Evolutionary conservation across 202 grass and related monocot genomes (phyloP).

Genomic region (Carex arenaria): DNA sequence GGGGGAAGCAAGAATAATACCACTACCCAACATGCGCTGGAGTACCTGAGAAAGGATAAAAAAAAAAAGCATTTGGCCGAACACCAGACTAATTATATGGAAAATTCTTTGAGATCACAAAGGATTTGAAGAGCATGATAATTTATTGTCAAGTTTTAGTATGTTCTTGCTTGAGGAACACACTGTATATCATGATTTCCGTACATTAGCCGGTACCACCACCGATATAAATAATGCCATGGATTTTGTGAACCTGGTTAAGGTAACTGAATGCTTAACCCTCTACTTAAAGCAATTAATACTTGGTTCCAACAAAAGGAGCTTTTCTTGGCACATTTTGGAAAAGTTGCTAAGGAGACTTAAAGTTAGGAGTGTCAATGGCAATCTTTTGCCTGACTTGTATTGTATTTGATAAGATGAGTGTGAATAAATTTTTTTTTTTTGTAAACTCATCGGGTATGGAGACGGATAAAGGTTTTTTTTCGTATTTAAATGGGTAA

Average conservation of each 20-base stretch:
- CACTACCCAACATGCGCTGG: slow-evolving; percentile 33
- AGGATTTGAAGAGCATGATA: slow-evolving; percentile 41
- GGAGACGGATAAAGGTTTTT: too few relatives aligned
- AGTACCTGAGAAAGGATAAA: slow-evolving; percentile 35
- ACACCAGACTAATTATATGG: slow-evolving; percentile 23
- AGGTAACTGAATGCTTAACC: slow-evolving; percentile 36
- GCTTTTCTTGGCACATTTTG: too few relatives aligned
- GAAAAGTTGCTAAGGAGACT: too few relatives aligned
- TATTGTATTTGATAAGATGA: too few relatives aligned
- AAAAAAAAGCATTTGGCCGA: slow-evolving; percentile 29
- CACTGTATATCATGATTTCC: slow-evolving; percentile 56
- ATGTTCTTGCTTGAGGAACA: slow-evolving; percentile 88
- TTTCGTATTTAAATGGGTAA: too few relatives aligned
- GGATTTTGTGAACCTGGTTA: slow-evolving; percentile 88
- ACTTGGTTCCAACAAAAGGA: not conserved
- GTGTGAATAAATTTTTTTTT: too few relatives aligned
- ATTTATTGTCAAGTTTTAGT: slow-evolving; percentile 89
- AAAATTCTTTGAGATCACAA: slow-evolving; percentile 41
- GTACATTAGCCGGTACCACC: slow-evolving; percentile 24
- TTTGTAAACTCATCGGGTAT: too few relatives aligned
- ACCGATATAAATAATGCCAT: slow-evolving; percentile 51
- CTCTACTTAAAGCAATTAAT: not conserved
- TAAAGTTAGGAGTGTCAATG: too few relatives aligned
- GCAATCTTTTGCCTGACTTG: too few relatives aligned
- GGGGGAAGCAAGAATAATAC: not conserved